phyloP scores from a whole-genome alignment of 495 filamentous ascomycete species.

The Sabuloglossum arenarium region DNA sequence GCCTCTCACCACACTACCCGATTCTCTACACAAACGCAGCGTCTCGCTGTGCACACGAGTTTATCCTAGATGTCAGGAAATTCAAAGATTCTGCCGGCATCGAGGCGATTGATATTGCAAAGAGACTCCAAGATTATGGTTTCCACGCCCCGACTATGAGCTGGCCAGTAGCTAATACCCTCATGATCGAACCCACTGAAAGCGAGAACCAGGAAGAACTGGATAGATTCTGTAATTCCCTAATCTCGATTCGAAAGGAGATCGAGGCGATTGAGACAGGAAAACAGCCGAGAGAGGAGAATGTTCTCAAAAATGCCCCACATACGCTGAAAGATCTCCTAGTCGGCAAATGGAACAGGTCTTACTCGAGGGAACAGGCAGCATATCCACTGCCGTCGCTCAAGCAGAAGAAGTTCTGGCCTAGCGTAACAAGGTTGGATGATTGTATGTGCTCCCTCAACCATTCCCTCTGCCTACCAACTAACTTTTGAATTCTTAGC shows the following conservation, averaged over 20 bases:
- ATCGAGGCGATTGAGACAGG: slow-evolving; percentile 75
- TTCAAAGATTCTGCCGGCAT: slow-evolving; percentile 75
- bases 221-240: slow-evolving; percentile 82
- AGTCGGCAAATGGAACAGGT: slow-evolving; percentile 48
- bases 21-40: slow-evolving; percentile 84
- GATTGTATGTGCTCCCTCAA: slow-evolving; percentile 41
- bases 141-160: slow-evolving; percentile 98
- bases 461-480: not conserved
- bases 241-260: slow-evolving; percentile 75
- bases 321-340: slow-evolving; percentile 75
- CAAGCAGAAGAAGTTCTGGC: slow-evolving; percentile 98
- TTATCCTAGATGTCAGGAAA: slow-evolving; percentile 75
- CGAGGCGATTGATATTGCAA: slow-evolving; percentile 93
- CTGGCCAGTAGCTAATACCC: slow-evolving; percentile 88
- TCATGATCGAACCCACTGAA: slow-evolving; percentile 98
- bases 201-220: slow-evolving; percentile 85
- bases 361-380: slow-evolving; percentile 62
- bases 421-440: slow-evolving; percentile 68
- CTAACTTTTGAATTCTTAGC: slow-evolving; percentile 25
- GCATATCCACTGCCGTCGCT: slow-evolving; percentile 77
- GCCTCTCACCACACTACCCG: slow-evolving; percentile 71
- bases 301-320: slow-evolving; percentile 82
- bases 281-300: slow-evolving; percentile 52
- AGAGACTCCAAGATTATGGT: slow-evolving; percentile 93
- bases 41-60: slow-evolving; percentile 89